These are phyloP conservation scores for Sclerotinia borealis DNA, from an alignment of 2,329 filamentous ascomycete genomes.

Conservation along the genomic window DNA sequence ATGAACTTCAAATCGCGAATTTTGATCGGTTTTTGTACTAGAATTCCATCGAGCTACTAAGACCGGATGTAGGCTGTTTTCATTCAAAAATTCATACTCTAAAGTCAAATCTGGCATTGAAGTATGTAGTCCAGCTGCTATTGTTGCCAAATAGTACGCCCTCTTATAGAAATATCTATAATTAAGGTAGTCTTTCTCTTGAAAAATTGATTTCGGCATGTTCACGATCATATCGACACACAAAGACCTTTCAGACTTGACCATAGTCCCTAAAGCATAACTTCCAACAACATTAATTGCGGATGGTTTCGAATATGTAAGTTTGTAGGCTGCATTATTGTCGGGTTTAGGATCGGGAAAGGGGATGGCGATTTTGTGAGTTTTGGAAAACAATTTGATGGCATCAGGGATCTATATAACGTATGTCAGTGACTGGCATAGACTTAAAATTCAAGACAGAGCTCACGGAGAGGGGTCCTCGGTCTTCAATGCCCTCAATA, in stretches of 20 bases:
- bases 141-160: constrained; percentile 81
- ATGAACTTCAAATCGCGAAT: constrained; percentile 54
- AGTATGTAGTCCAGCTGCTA: constrained; percentile 64
- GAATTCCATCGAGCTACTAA: constrained; percentile 39
- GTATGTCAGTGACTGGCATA: constrained; percentile 8
- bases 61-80: constrained; percentile 71
- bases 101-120: constrained; percentile 47
- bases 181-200: constrained; percentile 92
- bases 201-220: constrained; percentile 75
- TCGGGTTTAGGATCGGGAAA: constrained; percentile 76
- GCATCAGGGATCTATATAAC: constrained; percentile 60
- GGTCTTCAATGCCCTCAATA: constrained; percentile 51
- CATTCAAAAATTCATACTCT: constrained; percentile 60
- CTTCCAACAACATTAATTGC: constrained; percentile 86
- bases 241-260: constrained; percentile 52
- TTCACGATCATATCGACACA: constrained; percentile 79
- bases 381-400: constrained; percentile 58
- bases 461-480: constrained; percentile 40
- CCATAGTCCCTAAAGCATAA: constrained; percentile 70
- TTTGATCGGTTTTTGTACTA: constrained; percentile 32
- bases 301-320: constrained; percentile 68
- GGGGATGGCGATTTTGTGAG: constrained; percentile 65
- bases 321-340: constrained; percentile 72
- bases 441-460: neutral
- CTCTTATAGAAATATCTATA: constrained; percentile 92